Evolutionary conservation across 2,329 filamentous ascomycete species (phyloP).

Genomic region (Xylariaceae sp.): DNA sequence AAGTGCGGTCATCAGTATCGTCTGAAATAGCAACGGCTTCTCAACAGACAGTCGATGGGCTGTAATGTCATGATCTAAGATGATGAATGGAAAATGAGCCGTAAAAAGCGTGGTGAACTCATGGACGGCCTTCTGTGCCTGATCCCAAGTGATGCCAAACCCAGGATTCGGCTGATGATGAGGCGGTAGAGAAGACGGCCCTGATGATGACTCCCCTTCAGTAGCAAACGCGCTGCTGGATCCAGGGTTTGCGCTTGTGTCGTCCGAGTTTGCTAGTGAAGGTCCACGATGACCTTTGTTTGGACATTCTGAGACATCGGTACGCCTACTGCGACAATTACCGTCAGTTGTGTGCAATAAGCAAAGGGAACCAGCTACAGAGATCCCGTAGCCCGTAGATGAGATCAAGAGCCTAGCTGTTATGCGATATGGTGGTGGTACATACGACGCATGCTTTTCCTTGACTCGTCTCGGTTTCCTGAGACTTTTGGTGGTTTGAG

Average conservation of each 20-base stretch:
- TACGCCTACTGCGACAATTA: too few relatives aligned
- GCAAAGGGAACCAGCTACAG: too few relatives aligned
- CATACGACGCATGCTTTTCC: conserved; percentile 21
- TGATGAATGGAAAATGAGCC: conserved; percentile 37
- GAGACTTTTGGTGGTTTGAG: conserved; percentile 29
- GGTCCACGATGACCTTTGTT: too few relatives aligned
- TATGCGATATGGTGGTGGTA: background rate
- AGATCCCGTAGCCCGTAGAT: too few relatives aligned
- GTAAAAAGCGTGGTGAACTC: conserved; percentile 33
- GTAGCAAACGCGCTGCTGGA: background rate
- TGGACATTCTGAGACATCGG: too few relatives aligned
- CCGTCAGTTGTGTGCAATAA: too few relatives aligned
- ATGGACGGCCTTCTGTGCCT: conserved; percentile 34
- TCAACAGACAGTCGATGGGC: conserved; percentile 30
- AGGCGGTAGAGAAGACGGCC: background rate
- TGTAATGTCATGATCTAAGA: conserved; percentile 28
- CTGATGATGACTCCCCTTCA: background rate
- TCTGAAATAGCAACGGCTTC: conserved; percentile 38
- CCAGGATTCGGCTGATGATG: conserved; percentile 22
- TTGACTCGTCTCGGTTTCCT: conserved; percentile 30
- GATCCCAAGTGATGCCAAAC: conserved; percentile 37
- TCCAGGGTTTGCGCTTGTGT: background rate
- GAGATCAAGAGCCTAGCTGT: too few relatives aligned
- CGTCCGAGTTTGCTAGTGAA: too few relatives aligned
- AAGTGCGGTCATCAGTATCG: conserved; percentile 36